These are phyloP conservation scores for Aspergillus quadricinctus DNA, from an alignment of 2,329 filamentous ascomycete genomes.

Conservation along the genomic window DNA sequence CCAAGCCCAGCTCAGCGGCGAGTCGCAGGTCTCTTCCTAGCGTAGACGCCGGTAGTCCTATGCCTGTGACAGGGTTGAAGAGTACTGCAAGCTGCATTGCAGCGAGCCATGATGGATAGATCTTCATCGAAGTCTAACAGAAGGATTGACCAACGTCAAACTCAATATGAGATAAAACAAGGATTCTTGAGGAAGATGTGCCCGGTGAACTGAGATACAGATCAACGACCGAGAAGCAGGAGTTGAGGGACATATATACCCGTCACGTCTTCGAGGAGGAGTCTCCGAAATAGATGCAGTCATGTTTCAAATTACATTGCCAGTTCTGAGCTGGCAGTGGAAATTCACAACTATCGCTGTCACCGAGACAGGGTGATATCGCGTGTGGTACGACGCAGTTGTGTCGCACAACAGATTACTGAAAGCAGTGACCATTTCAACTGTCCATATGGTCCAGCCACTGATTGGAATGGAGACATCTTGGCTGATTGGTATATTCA, in stretches of 20 bases:
- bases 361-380: constrained; percentile 3
- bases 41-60: constrained; percentile 11
- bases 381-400: constrained; percentile 7
- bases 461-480: neutral
- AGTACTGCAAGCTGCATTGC: constrained; percentile 4
- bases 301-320: neutral
- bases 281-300: neutral
- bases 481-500: neutral
- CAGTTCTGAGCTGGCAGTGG: neutral
- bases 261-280: neutral
- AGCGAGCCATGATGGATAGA: neutral
- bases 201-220: no score
- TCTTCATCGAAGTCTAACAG: neutral
- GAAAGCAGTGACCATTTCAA: neutral
- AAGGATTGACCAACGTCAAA: neutral
- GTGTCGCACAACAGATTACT: constrained; percentile 3
- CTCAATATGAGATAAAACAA: neutral
- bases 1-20: constrained; percentile 16
- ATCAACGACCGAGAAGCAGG: neutral
- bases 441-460: neutral
- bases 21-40: constrained; percentile 15
- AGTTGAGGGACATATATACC: neutral
- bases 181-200: no score
- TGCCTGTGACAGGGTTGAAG: constrained; percentile 8
- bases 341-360: neutral